Evolutionary conservation across 2,329 filamentous ascomycete species (phyloP), one percentile per base, ranked within the genome.

Genomic region (Nemania sp.): DNA sequence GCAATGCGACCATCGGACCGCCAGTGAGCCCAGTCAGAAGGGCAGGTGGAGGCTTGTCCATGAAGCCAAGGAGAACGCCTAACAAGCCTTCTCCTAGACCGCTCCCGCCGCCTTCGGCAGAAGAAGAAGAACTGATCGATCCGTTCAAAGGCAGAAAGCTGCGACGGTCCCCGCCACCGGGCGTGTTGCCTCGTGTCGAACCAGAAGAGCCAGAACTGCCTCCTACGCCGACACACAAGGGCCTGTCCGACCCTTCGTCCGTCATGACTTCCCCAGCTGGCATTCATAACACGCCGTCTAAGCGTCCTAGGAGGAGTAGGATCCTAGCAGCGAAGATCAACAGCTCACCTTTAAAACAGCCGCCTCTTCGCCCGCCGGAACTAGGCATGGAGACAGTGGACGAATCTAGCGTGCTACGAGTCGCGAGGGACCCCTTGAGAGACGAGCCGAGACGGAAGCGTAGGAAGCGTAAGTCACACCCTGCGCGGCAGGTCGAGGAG

Each of bases 181-280:
- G 76, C 5, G 77, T 79, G 1, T 70, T 80, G 0, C 77, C 78
- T 0, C 65, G 72, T 6, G 69, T 76, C 2, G 78, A 78, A 6
- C 70, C 76, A n/a, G 83, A 83, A 18, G 89, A 92, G 72, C 89
- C 89, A 1, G 88, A 91, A 55, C 82, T 92, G 5, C 90, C 90
- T 2, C 87, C 87, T 0, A 87, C 87, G 0, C 85, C 85, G 0
- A 82, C 82, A 32, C 81, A 85, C 55, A 80, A 80, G 43, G 83
- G 82, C 3, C 78, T 84, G 13, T 79, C 80, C 1, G 88, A 90
- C 66, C 83, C 85, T 11, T 67, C 75, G 0, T 80, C 86, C 1
- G 82, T 87, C 29, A 86, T 83, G 51, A 86, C 86, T 2, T 87
- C 87, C 7, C 86, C 88, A 0, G 77, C 80, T 22, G 89, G 88